Conservation (phyloP, 139 green algal genomes). For the Yamagishiella unicocca region DNA sequence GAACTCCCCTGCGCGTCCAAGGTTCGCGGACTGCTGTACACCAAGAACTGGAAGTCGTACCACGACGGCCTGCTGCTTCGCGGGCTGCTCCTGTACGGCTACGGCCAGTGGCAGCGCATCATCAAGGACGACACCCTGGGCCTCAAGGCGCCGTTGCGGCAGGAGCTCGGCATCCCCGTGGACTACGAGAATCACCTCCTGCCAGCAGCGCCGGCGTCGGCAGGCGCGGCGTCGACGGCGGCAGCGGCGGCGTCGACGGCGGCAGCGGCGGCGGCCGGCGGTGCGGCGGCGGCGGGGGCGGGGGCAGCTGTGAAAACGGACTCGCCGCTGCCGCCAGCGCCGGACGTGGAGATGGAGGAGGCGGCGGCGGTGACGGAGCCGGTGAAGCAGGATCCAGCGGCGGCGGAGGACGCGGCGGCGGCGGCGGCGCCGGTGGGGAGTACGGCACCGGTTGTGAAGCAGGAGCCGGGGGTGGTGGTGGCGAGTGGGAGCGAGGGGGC, state of each 20-base stretch:
- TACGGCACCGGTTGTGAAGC: neutral
- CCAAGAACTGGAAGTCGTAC: neutral
- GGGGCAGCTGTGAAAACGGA: neutral
- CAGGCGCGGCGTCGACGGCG: neutral
- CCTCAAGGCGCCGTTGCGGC: slow-evolving; percentile 21
- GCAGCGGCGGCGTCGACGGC: neutral
- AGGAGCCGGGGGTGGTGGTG: neutral
- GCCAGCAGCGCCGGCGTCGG: neutral
- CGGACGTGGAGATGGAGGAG: no score
- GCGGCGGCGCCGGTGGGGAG: neutral
- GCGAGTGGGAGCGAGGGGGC: no score
- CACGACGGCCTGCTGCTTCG: slow-evolving; percentile 35
- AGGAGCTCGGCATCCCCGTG: slow-evolving; percentile 38
- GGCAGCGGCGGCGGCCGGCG: neutral
- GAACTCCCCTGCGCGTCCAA: neutral
- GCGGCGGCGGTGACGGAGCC: neutral
- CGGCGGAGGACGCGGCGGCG: no score
- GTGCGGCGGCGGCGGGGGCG: neutral
- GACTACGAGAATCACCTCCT: slow-evolving; percentile 35
- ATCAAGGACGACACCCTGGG: slow-evolving; percentile 18
- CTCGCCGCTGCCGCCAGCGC: no score
- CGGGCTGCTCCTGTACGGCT: slow-evolving; percentile 41
- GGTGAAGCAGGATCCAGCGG: neutral
- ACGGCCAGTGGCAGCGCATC: slow-evolving; percentile 31
- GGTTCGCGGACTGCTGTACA: neutral